These are phyloP conservation scores for Agaricus subrufescens DNA, from an alignment of 768 basidiomycete genomes.

Conservation along the genomic window DNA sequence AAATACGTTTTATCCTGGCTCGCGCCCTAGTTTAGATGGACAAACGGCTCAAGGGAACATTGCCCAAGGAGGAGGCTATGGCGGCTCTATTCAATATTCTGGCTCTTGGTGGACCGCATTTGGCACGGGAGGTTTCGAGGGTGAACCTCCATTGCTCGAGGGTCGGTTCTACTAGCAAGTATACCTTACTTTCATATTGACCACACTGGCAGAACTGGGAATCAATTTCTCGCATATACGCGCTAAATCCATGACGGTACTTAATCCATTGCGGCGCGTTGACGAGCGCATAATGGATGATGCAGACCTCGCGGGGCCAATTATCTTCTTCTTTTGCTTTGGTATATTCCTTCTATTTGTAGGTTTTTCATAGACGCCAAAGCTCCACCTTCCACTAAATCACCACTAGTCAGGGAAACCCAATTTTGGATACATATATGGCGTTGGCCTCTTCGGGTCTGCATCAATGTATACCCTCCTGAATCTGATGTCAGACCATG, in stretches of 20 bases:
- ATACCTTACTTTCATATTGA: not conserved
- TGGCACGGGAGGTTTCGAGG: slow-evolving; percentile 92
- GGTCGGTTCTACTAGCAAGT: slow-evolving; percentile 42
- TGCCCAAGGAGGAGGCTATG: slow-evolving; percentile 9
- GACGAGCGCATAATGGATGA: slow-evolving; percentile 98
- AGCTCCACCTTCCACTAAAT: slow-evolving; percentile 8
- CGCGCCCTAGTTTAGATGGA: slow-evolving; percentile 76
- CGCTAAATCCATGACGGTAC: slow-evolving; percentile 89
- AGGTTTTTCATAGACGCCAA: slow-evolving; percentile 26
- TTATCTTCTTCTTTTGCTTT: slow-evolving; percentile 94
- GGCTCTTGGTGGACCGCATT: slow-evolving; percentile 96
- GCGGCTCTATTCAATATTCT: slow-evolving; percentile 56
- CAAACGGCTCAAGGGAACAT: slow-evolving; percentile 41
- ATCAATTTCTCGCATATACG: slow-evolving; percentile 97
- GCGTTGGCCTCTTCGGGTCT: slow-evolving; percentile 92
- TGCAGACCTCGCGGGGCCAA: slow-evolving; percentile 93
- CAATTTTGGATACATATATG: slow-evolving; percentile 98
- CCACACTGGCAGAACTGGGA: slow-evolving; percentile 68
- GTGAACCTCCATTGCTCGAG: slow-evolving; percentile 92
- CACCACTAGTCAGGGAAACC: slow-evolving; percentile 85
- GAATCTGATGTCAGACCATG: slow-evolving; percentile 94
- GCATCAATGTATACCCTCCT: slow-evolving; percentile 89
- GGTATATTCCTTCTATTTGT: slow-evolving; percentile 90
- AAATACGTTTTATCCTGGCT: slow-evolving; percentile 56
- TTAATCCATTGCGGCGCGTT: slow-evolving; percentile 83